Base-by-base conservation (phyloP, 306 rosid species). In the Cicer cuneatum region DNA sequence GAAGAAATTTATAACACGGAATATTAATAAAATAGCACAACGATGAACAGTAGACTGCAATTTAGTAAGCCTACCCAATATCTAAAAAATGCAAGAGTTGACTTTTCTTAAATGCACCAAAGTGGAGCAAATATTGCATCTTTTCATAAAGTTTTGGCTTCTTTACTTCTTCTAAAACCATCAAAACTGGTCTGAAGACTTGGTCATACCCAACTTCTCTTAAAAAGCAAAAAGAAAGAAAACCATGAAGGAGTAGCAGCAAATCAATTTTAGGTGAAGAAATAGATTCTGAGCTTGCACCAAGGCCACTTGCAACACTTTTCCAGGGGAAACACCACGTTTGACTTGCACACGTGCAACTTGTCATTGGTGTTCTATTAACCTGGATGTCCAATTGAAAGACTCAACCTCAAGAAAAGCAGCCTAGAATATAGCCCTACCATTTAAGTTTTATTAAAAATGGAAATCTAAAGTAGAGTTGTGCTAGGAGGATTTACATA, bases 111-210 rank as follows among this genome's bases (percentile, higher is more conserved):
- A 9, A 16, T 24, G 13, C 2, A 57, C 39, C 14, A 18, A 54
- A 19, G 35, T 62, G n/a, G 5, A 41, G n/a, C 35, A 54, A n/a
- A 14, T 15, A 38, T 62, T 39, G 33, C 69, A 62, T 14, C 10
- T 65, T 65, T 47, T n/a, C 52, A 18, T 13, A 41, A 10, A 65
- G 19, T 21, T 38, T 6, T 41, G 70, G 53, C 70, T 29, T 57
- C 6, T 41, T 65, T 42, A 10, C 38, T 42, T 65, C 38, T 2
- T n/a, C 15, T 10, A 41, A 42, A 42, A 65, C 70, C 53, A 65
- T 47, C n/a, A 8, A 61, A 62, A 62, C 48, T 15, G 29, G n/a
- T 8, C 48, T 21, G 29, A 66, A 15, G 56, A 41, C 35, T 64
- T 64, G 51, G 51, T 15, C 10, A 5, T 7, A 8, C 49, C 38